Conservation (phyloP, 176 grass and related monocot genomes). For the Avena sativa region DNA sequence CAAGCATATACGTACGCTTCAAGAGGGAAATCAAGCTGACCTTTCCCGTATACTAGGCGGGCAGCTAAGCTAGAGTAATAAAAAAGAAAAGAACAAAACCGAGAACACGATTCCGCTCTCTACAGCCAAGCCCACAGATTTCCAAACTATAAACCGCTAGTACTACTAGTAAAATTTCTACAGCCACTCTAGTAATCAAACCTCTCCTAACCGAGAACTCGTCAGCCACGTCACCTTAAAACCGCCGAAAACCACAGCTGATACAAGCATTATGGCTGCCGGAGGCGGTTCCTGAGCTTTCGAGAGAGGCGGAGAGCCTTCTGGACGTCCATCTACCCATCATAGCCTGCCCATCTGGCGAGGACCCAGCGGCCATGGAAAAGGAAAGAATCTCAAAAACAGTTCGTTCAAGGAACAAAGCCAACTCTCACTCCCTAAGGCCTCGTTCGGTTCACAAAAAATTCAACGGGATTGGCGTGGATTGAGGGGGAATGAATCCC, state of each 20-base stretch:
- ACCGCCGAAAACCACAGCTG: background rate
- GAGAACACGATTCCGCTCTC: background rate
- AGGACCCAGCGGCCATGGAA: constrained; percentile 13
- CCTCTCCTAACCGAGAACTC: background rate
- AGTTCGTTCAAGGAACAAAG: constrained; percentile 45
- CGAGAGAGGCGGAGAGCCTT: constrained; percentile 42
- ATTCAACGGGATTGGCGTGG: too few relatives aligned
- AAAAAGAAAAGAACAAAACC: background rate
- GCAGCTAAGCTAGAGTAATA: background rate
- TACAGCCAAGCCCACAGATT: constrained; percentile 20
- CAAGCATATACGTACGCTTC: background rate
- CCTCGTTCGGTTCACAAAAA: too few relatives aligned
- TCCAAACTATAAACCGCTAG: background rate
- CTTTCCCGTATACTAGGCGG: background rate
- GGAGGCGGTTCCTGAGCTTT: background rate
- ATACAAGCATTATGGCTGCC: background rate
- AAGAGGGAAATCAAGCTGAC: background rate
- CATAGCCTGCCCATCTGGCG: constrained; percentile 45
- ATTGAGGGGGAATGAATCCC: too few relatives aligned
- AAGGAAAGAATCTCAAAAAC: constrained; percentile 8
- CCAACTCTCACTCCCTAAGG: too few relatives aligned
- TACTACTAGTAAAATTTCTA: too few relatives aligned
- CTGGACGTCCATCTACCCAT: constrained; percentile 8
- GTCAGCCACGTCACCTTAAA: background rate
- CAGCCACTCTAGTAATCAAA: background rate